Percentiles rank a stretch among this genome's conserved stretches.
Evolutionary conservation across 306 rosid species (phyloP).

Genomic region (Ziziphus jujuba): DNA sequence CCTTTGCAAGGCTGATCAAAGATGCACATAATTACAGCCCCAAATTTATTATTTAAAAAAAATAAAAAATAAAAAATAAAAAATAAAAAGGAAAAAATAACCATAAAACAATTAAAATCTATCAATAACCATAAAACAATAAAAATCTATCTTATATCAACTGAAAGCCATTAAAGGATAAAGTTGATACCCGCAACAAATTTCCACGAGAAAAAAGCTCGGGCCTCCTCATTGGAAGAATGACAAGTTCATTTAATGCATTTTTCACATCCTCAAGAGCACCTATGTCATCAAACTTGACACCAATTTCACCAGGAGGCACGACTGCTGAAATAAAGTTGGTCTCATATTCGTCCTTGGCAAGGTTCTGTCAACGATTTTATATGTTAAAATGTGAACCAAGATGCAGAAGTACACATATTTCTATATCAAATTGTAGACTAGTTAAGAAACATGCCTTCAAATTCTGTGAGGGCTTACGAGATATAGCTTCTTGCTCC

Average conservation of each 20-base stretch:
- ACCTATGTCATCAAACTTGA: slow-evolving; percentile 92
- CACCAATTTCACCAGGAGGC: slow-evolving; percentile 95
- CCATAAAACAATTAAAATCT: too few species aligned
- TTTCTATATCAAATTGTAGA: background rate
- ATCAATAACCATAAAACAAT: slow-evolving; percentile 17
- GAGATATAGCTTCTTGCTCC: slow-evolving; percentile 64
- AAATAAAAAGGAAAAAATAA: too few species aligned
- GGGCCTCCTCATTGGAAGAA: slow-evolving; percentile 97
- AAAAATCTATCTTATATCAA: slow-evolving; percentile 8
- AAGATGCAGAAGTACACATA: slow-evolving; percentile 6
- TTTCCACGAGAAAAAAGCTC: slow-evolving; percentile 93
- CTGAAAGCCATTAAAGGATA: slow-evolving; percentile 24
- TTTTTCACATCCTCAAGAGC: slow-evolving; percentile 94
- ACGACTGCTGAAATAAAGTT: slow-evolving; percentile 92
- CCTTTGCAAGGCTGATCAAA: slow-evolving; percentile 90
- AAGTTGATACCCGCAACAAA: slow-evolving; percentile 74
- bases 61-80: too few species aligned
- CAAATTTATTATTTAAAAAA: too few species aligned
- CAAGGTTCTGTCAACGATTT: slow-evolving; percentile 67
- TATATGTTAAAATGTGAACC: slow-evolving; percentile 15
- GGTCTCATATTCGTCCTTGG: slow-evolving; percentile 91
- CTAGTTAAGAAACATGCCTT: slow-evolving; percentile 55
- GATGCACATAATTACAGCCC: slow-evolving; percentile 15
- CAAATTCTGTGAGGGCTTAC: slow-evolving; percentile 78
- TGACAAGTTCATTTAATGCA: slow-evolving; percentile 88